Conservation (phyloP, 768 basidiomycete species). For the Fibroporia radiculosa region DNA sequence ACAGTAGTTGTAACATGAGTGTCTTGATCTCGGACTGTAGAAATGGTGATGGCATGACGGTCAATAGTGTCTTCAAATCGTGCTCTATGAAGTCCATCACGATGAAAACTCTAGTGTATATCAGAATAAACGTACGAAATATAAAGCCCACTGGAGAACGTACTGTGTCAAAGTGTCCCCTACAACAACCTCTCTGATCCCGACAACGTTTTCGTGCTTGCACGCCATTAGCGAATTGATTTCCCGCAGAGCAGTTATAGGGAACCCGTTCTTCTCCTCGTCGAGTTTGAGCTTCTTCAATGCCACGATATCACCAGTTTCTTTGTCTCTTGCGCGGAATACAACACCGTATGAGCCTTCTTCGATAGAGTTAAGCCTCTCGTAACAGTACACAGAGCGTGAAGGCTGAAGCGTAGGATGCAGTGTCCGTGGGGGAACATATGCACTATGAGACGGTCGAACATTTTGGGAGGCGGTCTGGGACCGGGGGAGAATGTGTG, state of each 20-base stretch:
- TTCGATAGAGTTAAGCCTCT: conserved; percentile 94
- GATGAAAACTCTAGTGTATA: conserved; percentile 78
- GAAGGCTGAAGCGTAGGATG: conserved; percentile 82
- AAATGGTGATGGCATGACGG: conserved; percentile 93
- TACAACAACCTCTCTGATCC: conserved; percentile 95
- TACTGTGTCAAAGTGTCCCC: conserved; percentile 98
- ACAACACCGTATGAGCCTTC: conserved; percentile 98
- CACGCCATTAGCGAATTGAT: conserved; percentile 95
- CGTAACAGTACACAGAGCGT: conserved; percentile 90
- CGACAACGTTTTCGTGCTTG: conserved; percentile 91
- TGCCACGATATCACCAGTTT: conserved; percentile 93
- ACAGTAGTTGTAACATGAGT: conserved; percentile 85
- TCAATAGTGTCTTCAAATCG: conserved; percentile 93
- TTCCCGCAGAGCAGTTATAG: conserved; percentile 93
- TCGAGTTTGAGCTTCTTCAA: conserved; percentile 97
- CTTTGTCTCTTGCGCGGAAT: conserved; percentile 90
- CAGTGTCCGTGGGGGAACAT: conserved; percentile 65
- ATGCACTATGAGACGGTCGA: conserved; percentile 45
- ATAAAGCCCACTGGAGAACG: conserved; percentile 35
- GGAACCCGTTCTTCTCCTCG: conserved; percentile 98
- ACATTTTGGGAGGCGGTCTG: conserved; percentile 13
- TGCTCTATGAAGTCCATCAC: conserved; percentile 99
- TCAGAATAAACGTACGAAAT: background rate
- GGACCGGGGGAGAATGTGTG: conserved; percentile 11
- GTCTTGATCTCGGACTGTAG: conserved; percentile 98